phyloP scores from a whole-genome alignment of 495 filamentous ascomycete species.

The Neurospora tetraspora region DNA sequence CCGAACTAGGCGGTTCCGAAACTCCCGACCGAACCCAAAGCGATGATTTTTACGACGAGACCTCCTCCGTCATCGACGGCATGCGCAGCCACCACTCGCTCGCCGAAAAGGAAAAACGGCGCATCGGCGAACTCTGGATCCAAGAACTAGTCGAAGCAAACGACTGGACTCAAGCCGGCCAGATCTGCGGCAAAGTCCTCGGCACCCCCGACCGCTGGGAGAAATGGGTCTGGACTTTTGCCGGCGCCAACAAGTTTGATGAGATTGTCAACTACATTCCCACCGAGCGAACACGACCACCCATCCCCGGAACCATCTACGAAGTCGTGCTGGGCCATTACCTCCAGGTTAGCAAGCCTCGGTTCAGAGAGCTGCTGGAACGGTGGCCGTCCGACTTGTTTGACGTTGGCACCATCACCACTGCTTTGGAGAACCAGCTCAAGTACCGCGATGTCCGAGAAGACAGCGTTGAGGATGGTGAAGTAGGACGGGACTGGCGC shows the following conservation, averaged over 20 bases:
- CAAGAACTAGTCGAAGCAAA: constrained; percentile 63
- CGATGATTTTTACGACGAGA: constrained; percentile 75
- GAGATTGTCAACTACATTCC: constrained; percentile 84
- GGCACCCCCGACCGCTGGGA: constrained; percentile 78
- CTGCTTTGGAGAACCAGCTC: constrained; percentile 64
- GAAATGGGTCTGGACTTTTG: constrained; percentile 87
- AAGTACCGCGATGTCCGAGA: constrained; percentile 55
- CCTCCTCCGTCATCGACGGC: constrained; percentile 50
- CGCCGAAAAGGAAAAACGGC: constrained; percentile 79
- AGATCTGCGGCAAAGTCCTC: constrained; percentile 70
- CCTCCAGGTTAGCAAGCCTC: constrained; percentile 54
- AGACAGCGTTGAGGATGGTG: constrained; percentile 56
- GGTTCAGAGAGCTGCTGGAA: constrained; percentile 70
- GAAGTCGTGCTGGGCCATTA: constrained; percentile 82
- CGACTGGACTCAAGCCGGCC: constrained; percentile 69
- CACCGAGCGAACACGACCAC: constrained; percentile 58
- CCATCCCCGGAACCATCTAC: constrained; percentile 74
- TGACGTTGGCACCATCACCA: constrained; percentile 57
- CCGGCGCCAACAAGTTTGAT: constrained; percentile 70
- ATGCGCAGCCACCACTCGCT: constrained; percentile 46
- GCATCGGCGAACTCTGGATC: constrained; percentile 88
- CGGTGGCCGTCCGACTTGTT: constrained; percentile 80
- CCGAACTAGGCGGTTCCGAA: background rate
- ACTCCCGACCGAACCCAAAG: constrained; percentile 40
- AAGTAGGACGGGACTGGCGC: constrained; percentile 66